Evolutionary conservation across 2,329 filamentous ascomycete species (phyloP).

Genomic region (Emergomyces orientalis): DNA sequence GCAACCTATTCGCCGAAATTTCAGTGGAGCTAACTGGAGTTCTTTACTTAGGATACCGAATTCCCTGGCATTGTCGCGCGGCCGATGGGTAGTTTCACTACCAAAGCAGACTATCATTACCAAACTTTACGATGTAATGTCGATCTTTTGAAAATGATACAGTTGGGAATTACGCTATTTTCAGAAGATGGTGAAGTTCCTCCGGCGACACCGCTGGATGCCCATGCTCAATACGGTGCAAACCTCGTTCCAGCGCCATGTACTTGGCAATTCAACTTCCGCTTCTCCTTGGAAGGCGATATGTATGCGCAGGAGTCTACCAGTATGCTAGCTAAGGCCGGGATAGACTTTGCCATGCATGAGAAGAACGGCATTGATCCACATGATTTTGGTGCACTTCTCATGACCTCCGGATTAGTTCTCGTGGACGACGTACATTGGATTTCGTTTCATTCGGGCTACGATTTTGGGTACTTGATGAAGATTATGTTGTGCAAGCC

Average conservation of each 20-base stretch:
- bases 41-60: slow-evolving; percentile 69
- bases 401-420: slow-evolving; percentile 87
- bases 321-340: slow-evolving; percentile 76
- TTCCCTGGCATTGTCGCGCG: slow-evolving; percentile 96
- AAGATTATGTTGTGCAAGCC: slow-evolving; percentile 80
- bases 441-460: slow-evolving; percentile 96
- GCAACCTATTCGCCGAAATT: slow-evolving; percentile 8
- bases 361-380: slow-evolving; percentile 86
- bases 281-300: slow-evolving; percentile 86
- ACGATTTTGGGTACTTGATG: slow-evolving; percentile 95
- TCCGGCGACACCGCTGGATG: slow-evolving; percentile 54
- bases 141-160: slow-evolving; percentile 93
- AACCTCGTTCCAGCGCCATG: slow-evolving; percentile 59
- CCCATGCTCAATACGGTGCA: slow-evolving; percentile 43
- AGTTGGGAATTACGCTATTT: slow-evolving; percentile 90
- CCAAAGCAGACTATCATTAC: slow-evolving; percentile 97
- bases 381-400: slow-evolving; percentile 73
- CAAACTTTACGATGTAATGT: slow-evolving; percentile 96
- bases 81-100: slow-evolving; percentile 88
- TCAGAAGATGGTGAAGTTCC: slow-evolving; percentile 81
- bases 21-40: slow-evolving; percentile 15
- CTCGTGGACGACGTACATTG: slow-evolving; percentile 82
- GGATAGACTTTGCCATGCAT: slow-evolving; percentile 81
- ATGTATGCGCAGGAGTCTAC: slow-evolving; percentile 98
- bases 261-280: slow-evolving; percentile 99